Base-by-base conservation (phyloP, 352 stramenopile species). In the Globisporangium takayamanum region DNA sequence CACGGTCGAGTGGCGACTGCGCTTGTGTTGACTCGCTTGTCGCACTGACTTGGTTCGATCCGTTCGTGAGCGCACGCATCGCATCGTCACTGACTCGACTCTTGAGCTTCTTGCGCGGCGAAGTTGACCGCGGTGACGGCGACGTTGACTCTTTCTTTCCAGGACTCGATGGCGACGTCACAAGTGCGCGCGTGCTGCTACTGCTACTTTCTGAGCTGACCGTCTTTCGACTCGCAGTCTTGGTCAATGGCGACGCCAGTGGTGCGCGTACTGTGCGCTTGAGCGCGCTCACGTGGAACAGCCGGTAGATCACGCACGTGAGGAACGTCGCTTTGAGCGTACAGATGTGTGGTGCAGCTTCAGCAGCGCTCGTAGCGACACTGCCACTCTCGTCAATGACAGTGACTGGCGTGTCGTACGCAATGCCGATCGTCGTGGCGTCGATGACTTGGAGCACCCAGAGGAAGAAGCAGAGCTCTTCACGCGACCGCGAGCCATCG, bases 381-480 rank as follows among this genome's bases (percentile, higher is more conserved):
- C 30, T 44, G 5, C 28, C 36, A 5, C 25, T 28, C 5, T 3
- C 28, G 2, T 42, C 50, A 10, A 39, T 5, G 15, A 0, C 26
- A 16, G n/a, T 28, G 16, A 74, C 14, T 1, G 60, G 53, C 8
- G 62, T 45, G 22, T 77, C 73, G 60, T 86, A 89, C 15, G 70
- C 58, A 26, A 87, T 68, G 16, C 79, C 79, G 45, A 89, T 60
- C 11, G 64, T 53, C 2, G 77, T 66, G 14, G 72, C 60, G 10
- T 83, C 65, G 28, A 83, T 72, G 12, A 65, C 73, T 55, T 89
- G 76, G 0, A 79, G 72, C 7, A 78, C 46, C 76, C 74, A 84
- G 2, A 89, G 60, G 15, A 69, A 73, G 54, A 87, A 89, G 30
- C 72, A 69, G 1, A 89, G 62, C 48, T 84, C 68, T 30, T 84